A percentile compares a stretch with the other conserved stretches of the same genome.
Conservation (phyloP, 2,329 filamentous ascomycete genomes). For the Akanthomyces muscarius region DNA sequence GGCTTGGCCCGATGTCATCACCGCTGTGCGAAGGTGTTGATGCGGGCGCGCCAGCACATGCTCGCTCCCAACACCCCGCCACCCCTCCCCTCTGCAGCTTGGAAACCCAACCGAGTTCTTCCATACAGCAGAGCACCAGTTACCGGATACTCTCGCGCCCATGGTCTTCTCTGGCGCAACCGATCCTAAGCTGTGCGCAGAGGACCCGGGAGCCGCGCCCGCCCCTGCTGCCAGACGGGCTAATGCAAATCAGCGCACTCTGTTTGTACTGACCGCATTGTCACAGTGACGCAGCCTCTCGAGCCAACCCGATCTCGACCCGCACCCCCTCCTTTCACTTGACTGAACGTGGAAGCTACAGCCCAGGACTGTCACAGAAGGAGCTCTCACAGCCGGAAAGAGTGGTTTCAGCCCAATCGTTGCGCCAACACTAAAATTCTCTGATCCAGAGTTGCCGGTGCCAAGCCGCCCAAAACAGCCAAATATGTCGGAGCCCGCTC, state of each 20-base stretch:
- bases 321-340: constrained; percentile 12
- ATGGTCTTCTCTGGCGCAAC: neutral
- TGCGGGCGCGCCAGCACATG: constrained; percentile 7
- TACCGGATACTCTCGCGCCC: neutral
- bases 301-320: constrained; percentile 15
- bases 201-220: constrained; percentile 5
- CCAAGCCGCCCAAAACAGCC: constrained; percentile 48
- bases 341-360: constrained; percentile 12
- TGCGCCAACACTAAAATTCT: constrained; percentile 44
- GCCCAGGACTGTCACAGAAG: neutral
- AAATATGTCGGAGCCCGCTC: constrained; percentile 85
- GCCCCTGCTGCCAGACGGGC: neutral
- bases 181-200: neutral
- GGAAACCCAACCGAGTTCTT: constrained; percentile 9
- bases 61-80: constrained; percentile 16
- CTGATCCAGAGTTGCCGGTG: constrained; percentile 38
- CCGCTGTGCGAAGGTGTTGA: neutral
- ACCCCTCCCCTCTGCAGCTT: constrained; percentile 1
- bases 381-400: constrained; percentile 3
- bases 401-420: constrained; percentile 13
- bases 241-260: constrained; percentile 12
- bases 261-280: constrained; percentile 3
- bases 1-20: neutral
- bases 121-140: neutral
- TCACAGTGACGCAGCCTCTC: constrained; percentile 11